Percentiles rank a stretch among this genome's conserved stretches.
Conservation (phyloP, 805 yeast genomes). For the Spathaspora hagerdaliae region DNA sequence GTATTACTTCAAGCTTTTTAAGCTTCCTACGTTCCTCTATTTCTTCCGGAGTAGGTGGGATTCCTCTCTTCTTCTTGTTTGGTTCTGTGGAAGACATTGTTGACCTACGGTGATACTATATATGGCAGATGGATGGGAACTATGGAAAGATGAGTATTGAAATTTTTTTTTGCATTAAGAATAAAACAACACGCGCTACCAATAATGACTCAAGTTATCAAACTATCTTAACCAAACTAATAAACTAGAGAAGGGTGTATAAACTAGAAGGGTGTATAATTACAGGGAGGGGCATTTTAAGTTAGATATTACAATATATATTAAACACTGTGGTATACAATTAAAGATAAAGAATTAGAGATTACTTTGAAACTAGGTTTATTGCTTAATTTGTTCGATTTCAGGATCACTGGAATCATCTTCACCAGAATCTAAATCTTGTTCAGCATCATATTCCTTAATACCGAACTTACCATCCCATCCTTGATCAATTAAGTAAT, state of each 20-base stretch:
- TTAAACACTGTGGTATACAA: no score
- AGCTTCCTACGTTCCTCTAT: constrained; percentile 8
- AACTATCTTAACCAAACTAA: no score
- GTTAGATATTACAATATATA: no score
- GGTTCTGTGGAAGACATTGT: background rate
- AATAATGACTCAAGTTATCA: no score
- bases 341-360: background rate
- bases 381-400: background rate
- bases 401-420: background rate
- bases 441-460: constrained; percentile 15
- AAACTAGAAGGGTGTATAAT: no score
- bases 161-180: no score
- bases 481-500: constrained; percentile 54
- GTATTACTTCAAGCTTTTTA: constrained; percentile 29
- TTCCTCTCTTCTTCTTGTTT: constrained; percentile 1
- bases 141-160: no score
- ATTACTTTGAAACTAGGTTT: background rate
- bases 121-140: no score
- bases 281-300: no score
- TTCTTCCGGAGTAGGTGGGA: constrained; percentile 10
- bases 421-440: constrained; percentile 12
- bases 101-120: no score
- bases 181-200: no score
- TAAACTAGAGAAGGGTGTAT: no score
- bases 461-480: constrained; percentile 50